Conservation (phyloP, 83 land plant genomes). For the Picea abies region DNA sequence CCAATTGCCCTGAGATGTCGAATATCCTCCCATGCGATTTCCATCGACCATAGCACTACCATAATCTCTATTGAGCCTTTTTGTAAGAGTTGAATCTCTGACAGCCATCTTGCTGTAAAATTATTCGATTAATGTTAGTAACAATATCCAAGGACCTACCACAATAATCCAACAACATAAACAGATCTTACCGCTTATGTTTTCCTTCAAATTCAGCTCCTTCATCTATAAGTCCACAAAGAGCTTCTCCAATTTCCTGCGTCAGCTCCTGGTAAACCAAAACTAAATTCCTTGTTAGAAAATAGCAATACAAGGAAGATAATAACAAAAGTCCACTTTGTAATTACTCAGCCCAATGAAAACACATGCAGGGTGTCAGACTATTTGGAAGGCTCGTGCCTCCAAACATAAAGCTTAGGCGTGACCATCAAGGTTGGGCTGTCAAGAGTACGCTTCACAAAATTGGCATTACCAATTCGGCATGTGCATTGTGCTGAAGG, state of each 20-base stretch:
- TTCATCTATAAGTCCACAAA: slow-evolving; percentile 81
- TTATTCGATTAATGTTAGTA: slow-evolving; percentile 7
- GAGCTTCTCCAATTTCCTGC: slow-evolving; percentile 79
- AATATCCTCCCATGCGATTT: slow-evolving; percentile 18
- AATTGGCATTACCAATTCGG: too few species aligned
- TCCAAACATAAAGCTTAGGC: too few species aligned
- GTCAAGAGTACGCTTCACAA: too few species aligned
- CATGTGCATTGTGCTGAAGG: too few species aligned
- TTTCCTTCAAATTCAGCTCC: slow-evolving; percentile 41
- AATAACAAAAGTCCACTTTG: not conserved
- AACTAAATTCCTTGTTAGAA: not conserved
- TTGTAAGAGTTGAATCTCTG: slow-evolving; percentile 33
- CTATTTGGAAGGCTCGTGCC: not conserved
- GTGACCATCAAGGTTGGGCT: too few species aligned
- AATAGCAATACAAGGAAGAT: not conserved
- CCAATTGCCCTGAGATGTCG: slow-evolving; percentile 30
- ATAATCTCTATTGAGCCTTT: slow-evolving; percentile 40
- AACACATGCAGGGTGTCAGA: not conserved
- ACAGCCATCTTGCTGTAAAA: slow-evolving; percentile 22
- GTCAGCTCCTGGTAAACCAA: slow-evolving; percentile 64
- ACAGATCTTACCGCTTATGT: slow-evolving; percentile 42
- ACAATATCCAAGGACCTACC: not conserved
- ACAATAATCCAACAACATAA: slow-evolving; percentile 8
- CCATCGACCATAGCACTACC: slow-evolving; percentile 25
- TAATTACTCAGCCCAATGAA: slow-evolving; percentile 3